Base-by-base conservation (phyloP, 2,329 filamentous ascomycete genomes). In the Trichoderma sp. region DNA sequence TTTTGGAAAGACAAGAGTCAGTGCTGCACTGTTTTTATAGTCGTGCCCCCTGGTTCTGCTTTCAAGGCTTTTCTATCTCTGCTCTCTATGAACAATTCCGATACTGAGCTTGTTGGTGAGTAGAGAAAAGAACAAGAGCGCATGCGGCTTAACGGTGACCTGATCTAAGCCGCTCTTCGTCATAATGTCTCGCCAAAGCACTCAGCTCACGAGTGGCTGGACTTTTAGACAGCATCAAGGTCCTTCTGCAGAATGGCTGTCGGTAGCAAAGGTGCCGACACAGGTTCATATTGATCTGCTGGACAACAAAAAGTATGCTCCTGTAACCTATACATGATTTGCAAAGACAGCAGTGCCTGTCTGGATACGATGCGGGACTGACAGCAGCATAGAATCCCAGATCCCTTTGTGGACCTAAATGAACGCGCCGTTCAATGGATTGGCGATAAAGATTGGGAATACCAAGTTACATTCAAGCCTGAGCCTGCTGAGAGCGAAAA, bases 381-480 rank as follows among this genome's bases (percentile, higher is more conserved):
- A 68, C n/a, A 58, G 3, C 2, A 21, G 8, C 7, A 4, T 21
- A 82, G 80, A 40, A 86, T 87, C 61, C 77, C 80, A 6, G 85
- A 91, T 74, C 88, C 88, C 0, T 89, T 88, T 73, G 75, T 87
- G 21, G 86, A 88, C 67, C 83, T 87, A 71, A 90, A 91, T 73
- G 89, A 91, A 74, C 77, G 88, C 11, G 81, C 83, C 8, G 84
- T 84, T 3, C 83, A 85, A 73, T 91, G 88, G 87, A 84, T 91
- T 37, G 87, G 85, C n/a, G 86, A 90, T 66, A 86, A 86, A 72
- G 80, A 81, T 68, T 91, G 88, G 88, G 80, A 82, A 1, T 91
- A 91, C 75, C 81, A 81, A 8, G 68, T 70, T 83, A 81, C 27
- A 1, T 82, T 83, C 70, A 57, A 82, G 70, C 52, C 63, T 47